Conservation (phyloP, 768 basidiomycete genomes). For the Epithele typhae region DNA sequence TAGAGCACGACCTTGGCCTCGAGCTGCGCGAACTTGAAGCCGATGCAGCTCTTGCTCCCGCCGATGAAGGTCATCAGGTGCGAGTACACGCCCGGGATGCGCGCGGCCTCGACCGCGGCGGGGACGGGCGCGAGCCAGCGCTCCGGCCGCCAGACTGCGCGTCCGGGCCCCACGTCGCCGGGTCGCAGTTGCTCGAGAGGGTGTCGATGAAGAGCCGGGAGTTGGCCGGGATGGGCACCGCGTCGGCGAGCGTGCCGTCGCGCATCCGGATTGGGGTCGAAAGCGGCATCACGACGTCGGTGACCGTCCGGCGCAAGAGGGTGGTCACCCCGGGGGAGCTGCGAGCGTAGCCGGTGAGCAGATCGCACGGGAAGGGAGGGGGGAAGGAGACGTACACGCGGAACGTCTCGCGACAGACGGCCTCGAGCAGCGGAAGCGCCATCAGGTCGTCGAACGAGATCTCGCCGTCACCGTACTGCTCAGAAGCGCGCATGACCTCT, state of each 20-base stretch:
- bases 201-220: constrained; percentile 9
- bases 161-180: constrained; percentile 15
- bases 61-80: constrained; percentile 16
- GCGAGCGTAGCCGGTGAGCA: background rate
- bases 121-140: constrained; percentile 19
- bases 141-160: constrained; percentile 18
- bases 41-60: constrained; percentile 12
- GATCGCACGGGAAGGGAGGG: background rate
- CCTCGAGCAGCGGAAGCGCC: constrained; percentile 26
- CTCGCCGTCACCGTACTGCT: constrained; percentile 9
- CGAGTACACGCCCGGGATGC: constrained; percentile 16
- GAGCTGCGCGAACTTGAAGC: constrained; percentile 17
- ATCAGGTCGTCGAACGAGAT: constrained; percentile 24
- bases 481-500: constrained; percentile 18
- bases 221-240: constrained; percentile 36
- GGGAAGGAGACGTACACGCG: constrained; percentile 15
- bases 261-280: constrained; percentile 31
- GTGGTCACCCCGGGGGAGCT: constrained; percentile 6
- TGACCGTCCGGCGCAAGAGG: constrained; percentile 16
- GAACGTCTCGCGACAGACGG: constrained; percentile 23
- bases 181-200: constrained; percentile 8
- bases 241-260: constrained; percentile 33
- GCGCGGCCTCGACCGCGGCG: constrained; percentile 12
- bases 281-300: constrained; percentile 39
- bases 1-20: constrained; percentile 13